Conservation (phyloP, 768 basidiomycete genomes). For the Vararia minispora region DNA sequence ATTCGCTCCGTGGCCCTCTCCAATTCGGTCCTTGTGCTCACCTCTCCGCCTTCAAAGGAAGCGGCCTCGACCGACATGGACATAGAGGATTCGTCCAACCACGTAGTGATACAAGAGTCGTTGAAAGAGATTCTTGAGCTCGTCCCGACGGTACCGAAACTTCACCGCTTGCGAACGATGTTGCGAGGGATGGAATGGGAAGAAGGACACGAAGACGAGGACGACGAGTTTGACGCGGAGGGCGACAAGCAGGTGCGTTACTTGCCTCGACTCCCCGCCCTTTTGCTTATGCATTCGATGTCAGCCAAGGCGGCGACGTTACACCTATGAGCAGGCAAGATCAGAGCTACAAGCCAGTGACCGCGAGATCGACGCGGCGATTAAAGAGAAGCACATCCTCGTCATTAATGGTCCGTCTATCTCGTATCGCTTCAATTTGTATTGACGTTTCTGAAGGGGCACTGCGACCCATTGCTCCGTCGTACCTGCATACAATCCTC, state of each 20-base stretch:
- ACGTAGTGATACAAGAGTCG: slow-evolving; percentile 66
- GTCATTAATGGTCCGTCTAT: slow-evolving; percentile 46
- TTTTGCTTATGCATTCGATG: not conserved
- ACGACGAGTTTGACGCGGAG: slow-evolving; percentile 19
- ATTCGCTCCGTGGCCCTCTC: slow-evolving; percentile 83
- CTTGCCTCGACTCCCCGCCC: too few relatives aligned
- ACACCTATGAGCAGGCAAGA: slow-evolving; percentile 54
- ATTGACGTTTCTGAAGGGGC: slow-evolving; percentile 31
- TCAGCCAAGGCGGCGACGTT: slow-evolving; percentile 23
- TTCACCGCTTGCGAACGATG: slow-evolving; percentile 52
- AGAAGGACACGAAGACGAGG: slow-evolving; percentile 46
- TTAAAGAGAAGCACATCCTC: slow-evolving; percentile 63
- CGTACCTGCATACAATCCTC: slow-evolving; percentile 59
- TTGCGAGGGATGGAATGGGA: slow-evolving; percentile 62
- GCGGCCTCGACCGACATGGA: too few relatives aligned
- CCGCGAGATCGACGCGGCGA: slow-evolving; percentile 49
- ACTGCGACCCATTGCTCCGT: slow-evolving; percentile 61
- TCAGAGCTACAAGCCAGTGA: slow-evolving; percentile 76
- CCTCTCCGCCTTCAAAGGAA: slow-evolving; percentile 27
- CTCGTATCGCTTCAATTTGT: not conserved
- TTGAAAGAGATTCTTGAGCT: slow-evolving; percentile 80
- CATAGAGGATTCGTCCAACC: slow-evolving; percentile 18
- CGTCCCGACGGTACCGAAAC: slow-evolving; percentile 61
- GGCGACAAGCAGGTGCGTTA: too few relatives aligned
- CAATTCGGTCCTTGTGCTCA: slow-evolving; percentile 74